Base-by-base conservation (phyloP, 441 rosid genomes). In the Arabidopsis hybrid region DNA sequence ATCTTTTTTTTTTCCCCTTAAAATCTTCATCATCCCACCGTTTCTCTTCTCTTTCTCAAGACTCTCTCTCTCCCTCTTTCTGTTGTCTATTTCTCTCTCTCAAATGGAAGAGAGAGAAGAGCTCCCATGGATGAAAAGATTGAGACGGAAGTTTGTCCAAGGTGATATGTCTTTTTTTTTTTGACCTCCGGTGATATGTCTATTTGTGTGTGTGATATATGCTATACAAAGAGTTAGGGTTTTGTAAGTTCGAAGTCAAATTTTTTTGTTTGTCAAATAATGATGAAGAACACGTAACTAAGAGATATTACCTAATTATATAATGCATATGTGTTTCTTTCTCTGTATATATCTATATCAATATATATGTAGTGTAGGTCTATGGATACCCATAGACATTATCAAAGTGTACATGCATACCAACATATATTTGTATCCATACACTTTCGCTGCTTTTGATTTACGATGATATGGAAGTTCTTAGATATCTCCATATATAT, bases 81-180 rank as follows among this genome's bases (percentile, higher is more conserved):
- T 21, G 32, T 52, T 49, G 0, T 47, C 73, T 26, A 13, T 7
- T 71, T 47, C 77, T 40, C 29, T 60, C 76, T 50, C 71, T 34
- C n/a, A 56, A 59, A 72, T 58, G 88, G 82, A 70, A 60, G 66
- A 47, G 53, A 83, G 61, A 59, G 78, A 78, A 69, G 65, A 72
- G 63, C 72, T 72, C 60, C 16, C 66, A 61, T 64, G 83, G 82
- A 75, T 80, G 71, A 60, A 60, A 81, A 84, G 81, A 74, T 11
- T 63, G 5, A 88, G 76, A 53, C 86, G 29, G 35, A 53, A 65
- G 59, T 63, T 65, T 72, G 78, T 78, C 45, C 89, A 69, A 83
- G 90, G 93, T 86, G 80, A 65, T 5, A 51, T 62, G 39, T 38
- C 34, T 62, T 1, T 21, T 1, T 2, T 21, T 21, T 21, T 26